These are phyloP conservation scores for Solanum ossicruentum DNA, from an alignment of 257 asterid genomes.

Conservation along the genomic window DNA sequence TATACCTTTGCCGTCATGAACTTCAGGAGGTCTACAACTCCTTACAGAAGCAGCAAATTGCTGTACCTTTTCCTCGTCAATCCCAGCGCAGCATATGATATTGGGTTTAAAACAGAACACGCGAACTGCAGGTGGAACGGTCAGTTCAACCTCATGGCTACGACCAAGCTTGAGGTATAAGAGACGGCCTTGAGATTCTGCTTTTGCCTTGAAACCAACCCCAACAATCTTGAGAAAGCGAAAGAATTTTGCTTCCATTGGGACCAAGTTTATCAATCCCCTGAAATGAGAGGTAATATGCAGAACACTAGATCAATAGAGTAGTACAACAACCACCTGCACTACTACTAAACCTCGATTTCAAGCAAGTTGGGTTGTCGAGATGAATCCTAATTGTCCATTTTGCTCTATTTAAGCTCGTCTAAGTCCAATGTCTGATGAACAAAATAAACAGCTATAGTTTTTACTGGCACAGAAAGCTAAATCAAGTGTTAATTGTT, in stretches of 20 bases:
- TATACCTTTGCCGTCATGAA: conserved; percentile 49
- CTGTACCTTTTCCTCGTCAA: conserved; percentile 44
- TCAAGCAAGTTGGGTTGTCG: background rate
- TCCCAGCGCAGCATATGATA: conserved; percentile 43
- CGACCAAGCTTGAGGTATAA: conserved; percentile 50
- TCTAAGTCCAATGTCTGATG: background rate
- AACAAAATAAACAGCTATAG: background rate
- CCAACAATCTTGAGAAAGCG: conserved; percentile 56
- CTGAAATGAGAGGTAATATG: background rate
- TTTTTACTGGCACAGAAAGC: background rate
- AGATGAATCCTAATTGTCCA: background rate
- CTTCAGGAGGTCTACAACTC: conserved; percentile 52
- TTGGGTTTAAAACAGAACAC: conserved; percentile 53
- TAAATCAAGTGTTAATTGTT: background rate
- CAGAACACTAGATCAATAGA: background rate
- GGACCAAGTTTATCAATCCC: background rate
- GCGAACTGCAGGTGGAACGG: conserved; percentile 47
- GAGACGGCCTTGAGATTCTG: conserved; percentile 60
- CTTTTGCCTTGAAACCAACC: conserved; percentile 69
- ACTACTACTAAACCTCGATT: background rate
- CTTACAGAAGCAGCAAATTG: conserved; percentile 51
- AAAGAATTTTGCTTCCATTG: conserved; percentile 46
- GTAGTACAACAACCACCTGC: background rate
- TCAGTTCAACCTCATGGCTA: conserved; percentile 51
- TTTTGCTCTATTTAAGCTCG: background rate